Base-by-base conservation (phyloP, 2,329 filamentous ascomycete species). In the Spiromastix sp. region DNA sequence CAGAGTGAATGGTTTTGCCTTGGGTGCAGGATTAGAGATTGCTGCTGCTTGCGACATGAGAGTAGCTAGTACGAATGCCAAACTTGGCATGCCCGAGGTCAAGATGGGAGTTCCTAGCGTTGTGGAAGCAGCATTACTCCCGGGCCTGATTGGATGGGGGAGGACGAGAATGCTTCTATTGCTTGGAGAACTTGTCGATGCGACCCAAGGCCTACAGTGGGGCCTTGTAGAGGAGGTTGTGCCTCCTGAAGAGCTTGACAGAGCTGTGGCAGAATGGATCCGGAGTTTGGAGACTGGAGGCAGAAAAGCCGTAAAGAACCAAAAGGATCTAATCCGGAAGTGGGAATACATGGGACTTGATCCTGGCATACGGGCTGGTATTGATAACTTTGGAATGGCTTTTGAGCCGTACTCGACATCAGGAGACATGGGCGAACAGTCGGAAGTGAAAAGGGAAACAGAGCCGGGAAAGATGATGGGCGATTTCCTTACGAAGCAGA, bases 61-160 rank as follows among this genome's bases (percentile, higher is more conserved):
- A 12, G 46, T 62, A 19, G 57, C 56, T 1, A 57, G 51, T 9
- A 34, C 38, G 27, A 39, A 41, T 13, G 53, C 52, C 6, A 42
- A 47, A 3, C 59, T 63, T 41, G 58, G 51, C 2, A 63, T 63
- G 59, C 59, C 60, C 1, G 59, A 62, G 42, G 56, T 61, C 9
- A 45, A 42, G 20, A 46, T 62, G 10, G 59, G 58, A 0, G 53
- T 62, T 3, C 59, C 59, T 2, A 56, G 52, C 21, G 59, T 62
- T 1, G 55, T 63, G 13, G 56, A 62, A 45, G 56, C 59, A 5
- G 56, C 57, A 3, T 39, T 61, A 5, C 40, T 62, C n/a, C n/a
- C n/a, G n/a, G 48, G 50, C 1, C 41, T 60, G 22, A 60, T 63
- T 31, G 58, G 59, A 2, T 57, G 55, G 48, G 59, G 57, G 2